phyloP scores from a whole-genome alignment of 768 basidiomycete genomes.

The Cubamyces lactineus region DNA sequence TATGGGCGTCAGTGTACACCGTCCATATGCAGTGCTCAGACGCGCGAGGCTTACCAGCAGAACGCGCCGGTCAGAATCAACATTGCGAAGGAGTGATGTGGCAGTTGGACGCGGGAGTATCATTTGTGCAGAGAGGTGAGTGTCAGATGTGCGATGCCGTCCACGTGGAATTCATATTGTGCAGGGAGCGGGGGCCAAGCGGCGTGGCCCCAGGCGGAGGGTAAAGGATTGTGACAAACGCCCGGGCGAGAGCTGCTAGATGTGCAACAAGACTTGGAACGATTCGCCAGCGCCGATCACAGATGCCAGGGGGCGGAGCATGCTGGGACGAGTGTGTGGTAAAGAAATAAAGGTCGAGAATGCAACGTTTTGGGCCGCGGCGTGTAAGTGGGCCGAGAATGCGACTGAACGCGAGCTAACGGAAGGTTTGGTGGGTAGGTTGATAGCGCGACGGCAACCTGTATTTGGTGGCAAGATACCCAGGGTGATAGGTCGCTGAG shows the following conservation, averaged over 20 bases:
- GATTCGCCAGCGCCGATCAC: constrained; percentile 16
- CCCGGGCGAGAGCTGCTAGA: constrained; percentile 7
- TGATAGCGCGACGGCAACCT: neutral
- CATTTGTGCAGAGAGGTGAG: no score
- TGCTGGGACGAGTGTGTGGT: neutral
- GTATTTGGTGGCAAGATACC: neutral
- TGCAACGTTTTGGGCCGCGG: neutral
- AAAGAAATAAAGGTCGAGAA: neutral
- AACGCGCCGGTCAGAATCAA: constrained; percentile 5
- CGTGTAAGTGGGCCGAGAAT: neutral
- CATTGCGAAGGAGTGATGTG: no score
- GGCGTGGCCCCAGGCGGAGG: neutral
- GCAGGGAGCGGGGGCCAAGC: neutral
- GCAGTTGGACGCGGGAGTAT: no score
- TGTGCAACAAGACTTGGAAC: neutral
- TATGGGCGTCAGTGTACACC: constrained; percentile 16
- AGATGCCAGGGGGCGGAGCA: neutral
- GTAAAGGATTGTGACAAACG: neutral
- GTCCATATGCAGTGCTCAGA: neutral
- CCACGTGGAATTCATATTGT: neutral
- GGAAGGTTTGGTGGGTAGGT: constrained; percentile 4
- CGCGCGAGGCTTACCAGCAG: no score
- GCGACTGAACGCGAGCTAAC: neutral
- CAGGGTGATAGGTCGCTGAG: constrained; percentile 1
- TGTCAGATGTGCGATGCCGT: neutral